A percentile compares a stretch with the other conserved stretches of the same genome.
Conservation (phyloP, 108 stramenopile genomes). For the Fistulifera solaris region DNA sequence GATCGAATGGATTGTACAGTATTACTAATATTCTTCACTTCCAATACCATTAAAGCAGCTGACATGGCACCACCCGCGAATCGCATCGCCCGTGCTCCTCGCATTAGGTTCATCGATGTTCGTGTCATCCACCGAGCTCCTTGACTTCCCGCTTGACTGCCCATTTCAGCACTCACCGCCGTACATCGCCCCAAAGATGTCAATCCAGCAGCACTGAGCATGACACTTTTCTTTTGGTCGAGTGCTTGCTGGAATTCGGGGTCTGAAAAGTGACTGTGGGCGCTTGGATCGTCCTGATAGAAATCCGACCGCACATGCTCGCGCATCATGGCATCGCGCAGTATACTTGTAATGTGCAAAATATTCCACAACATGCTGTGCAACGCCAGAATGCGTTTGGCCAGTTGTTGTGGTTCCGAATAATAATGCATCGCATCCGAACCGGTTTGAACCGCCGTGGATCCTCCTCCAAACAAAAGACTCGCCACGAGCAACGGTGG, state of each 20-base stretch:
- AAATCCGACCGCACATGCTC: slow-evolving; percentile 31
- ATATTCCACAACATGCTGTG: slow-evolving; percentile 41
- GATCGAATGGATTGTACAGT: slow-evolving; percentile 22
- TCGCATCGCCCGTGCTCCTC: slow-evolving; percentile 18
- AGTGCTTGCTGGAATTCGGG: slow-evolving; percentile 6
- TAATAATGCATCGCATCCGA: slow-evolving; percentile 46
- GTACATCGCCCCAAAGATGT: background rate
- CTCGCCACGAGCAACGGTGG: slow-evolving; percentile 60
- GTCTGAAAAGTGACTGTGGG: background rate
- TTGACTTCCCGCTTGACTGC: slow-evolving; percentile 2
- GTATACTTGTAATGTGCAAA: slow-evolving; percentile 39
- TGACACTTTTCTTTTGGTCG: background rate
- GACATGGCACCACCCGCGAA: slow-evolving; percentile 34
- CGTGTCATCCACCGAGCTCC: slow-evolving; percentile 1
- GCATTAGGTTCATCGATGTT: slow-evolving; percentile 13
- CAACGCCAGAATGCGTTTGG: slow-evolving; percentile 50
- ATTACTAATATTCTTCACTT: slow-evolving; percentile 20
- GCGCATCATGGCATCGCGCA: slow-evolving; percentile 45
- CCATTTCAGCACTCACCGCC: slow-evolving; percentile 5
- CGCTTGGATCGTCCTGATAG: slow-evolving; percentile 1
- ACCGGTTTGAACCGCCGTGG: slow-evolving; percentile 47
- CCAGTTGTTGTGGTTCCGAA: slow-evolving; percentile 54
- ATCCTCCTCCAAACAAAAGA: slow-evolving; percentile 57
- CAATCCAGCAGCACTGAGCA: slow-evolving; percentile 2
- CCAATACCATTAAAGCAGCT: slow-evolving; percentile 23